A percentile compares a stretch with the other conserved stretches of the same genome.
phyloP scores from a whole-genome alignment of 345 rosid genomes.

The Eucalyptus fibrosa region DNA sequence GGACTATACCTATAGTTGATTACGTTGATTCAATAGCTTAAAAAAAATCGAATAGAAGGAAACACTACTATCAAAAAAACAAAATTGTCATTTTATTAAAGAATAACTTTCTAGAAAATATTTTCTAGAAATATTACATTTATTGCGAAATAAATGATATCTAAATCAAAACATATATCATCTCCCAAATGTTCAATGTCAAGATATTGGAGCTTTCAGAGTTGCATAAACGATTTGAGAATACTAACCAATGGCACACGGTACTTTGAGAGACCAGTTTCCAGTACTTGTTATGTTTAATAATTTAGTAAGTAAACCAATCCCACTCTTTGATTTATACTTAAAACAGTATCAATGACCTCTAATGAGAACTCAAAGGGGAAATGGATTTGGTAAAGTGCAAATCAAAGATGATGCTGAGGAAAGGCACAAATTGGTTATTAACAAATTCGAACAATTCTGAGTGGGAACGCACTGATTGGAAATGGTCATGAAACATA shows the following conservation, averaged over 20 bases:
- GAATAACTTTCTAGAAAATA: too few species aligned
- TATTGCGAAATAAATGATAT: too few species aligned
- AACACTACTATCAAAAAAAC: not conserved
- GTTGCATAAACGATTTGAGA: not conserved
- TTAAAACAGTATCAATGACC: not conserved
- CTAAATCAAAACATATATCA: not conserved
- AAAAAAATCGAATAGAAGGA: not conserved
- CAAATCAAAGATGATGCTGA: not conserved
- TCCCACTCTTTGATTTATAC: not conserved
- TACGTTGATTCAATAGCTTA: not conserved
- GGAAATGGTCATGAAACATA: not conserved
- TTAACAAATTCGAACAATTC: not conserved
- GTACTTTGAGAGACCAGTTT: not conserved
- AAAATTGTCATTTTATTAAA: not conserved
- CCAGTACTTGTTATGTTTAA: not conserved
- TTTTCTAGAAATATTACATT: too few species aligned
- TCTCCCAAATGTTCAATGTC: not conserved
- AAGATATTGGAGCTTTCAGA: not conserved
- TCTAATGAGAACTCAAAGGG: not conserved
- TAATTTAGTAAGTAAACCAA: not conserved
- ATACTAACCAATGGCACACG: not conserved
- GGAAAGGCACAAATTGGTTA: not conserved
- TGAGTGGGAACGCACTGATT: accelerated
- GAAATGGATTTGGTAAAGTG: not conserved
- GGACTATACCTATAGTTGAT: not conserved